Conservation (phyloP, 345 rosid genomes). For the Ailanthus altissimus region DNA sequence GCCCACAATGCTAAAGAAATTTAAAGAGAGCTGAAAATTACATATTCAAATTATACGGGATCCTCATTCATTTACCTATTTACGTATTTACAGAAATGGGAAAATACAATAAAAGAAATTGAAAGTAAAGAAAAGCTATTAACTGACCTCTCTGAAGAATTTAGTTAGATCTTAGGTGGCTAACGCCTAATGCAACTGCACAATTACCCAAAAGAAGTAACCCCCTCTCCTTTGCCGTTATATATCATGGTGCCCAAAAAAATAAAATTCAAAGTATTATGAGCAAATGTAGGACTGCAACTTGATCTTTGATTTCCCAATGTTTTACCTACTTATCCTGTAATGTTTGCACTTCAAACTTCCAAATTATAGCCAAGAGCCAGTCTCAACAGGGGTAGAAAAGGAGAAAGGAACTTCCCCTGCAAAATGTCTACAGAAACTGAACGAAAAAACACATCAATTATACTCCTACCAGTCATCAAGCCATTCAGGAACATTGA, state of each 20-base stretch:
- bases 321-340: neutral
- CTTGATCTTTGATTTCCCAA: constrained; percentile 18
- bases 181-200: constrained; percentile 8
- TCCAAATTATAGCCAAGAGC: constrained; percentile 15
- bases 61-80: constrained; percentile 33
- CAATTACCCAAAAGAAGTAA: constrained; percentile 14
- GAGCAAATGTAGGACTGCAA: constrained; percentile 19
- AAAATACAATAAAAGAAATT: constrained; percentile 15
- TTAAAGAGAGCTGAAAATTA: constrained; percentile 9
- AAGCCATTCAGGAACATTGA: constrained; percentile 67
- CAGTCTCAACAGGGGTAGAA: neutral
- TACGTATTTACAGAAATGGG: constrained; percentile 37
- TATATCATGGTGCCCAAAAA: neutral
- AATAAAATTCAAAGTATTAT: neutral
- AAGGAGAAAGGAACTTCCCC: constrained; percentile 4
- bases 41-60: constrained; percentile 15
- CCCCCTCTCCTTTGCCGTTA: constrained; percentile 13
- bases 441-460: neutral
- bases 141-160: constrained; percentile 30
- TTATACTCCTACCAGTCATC: constrained; percentile 67
- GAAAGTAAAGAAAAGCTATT: neutral
- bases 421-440: neutral
- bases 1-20: too few relatives aligned
- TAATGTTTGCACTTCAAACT: neutral
- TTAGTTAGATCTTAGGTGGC: constrained; percentile 37